phyloP scores from a whole-genome alignment of 345 rosid genomes.

The Clarkia xantiana region DNA sequence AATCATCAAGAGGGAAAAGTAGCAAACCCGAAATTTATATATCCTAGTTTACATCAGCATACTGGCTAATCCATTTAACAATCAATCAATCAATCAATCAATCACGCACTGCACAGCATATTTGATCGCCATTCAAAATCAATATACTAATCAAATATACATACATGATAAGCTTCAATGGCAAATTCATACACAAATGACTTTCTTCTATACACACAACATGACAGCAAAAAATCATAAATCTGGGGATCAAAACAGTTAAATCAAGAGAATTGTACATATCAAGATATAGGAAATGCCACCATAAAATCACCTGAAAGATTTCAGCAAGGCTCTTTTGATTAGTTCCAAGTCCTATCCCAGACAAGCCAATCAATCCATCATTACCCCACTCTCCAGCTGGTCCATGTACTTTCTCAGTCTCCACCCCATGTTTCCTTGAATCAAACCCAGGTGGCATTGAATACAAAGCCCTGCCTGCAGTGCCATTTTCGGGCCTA shows the following conservation, averaged over 20 bases:
- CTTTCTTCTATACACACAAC: neutral
- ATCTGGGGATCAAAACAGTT: neutral
- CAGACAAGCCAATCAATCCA: slow-evolving; percentile 68
- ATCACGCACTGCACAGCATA: too few species aligned
- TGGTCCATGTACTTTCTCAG: slow-evolving; percentile 28
- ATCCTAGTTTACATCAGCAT: too few species aligned
- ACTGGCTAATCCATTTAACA: too few species aligned
- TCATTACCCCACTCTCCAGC: slow-evolving; percentile 66
- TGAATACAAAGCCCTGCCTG: slow-evolving; percentile 43
- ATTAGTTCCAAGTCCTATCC: slow-evolving; percentile 50
- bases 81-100: too few species aligned
- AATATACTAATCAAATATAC: neutral
- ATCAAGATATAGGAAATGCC: neutral
- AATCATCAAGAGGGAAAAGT: too few species aligned
- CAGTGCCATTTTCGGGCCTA: slow-evolving; percentile 23
- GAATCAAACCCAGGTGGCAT: slow-evolving; percentile 72
- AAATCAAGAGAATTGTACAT: neutral
- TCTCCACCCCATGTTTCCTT: slow-evolving; percentile 37
- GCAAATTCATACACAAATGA: neutral
- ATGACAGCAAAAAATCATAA: neutral
- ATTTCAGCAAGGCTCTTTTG: slow-evolving; percentile 68
- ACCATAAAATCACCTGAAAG: slow-evolving; percentile 48
- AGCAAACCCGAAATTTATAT: too few species aligned
- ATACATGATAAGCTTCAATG: neutral
- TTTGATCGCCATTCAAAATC: too few species aligned